phyloP scores from a whole-genome alignment of 306 rosid genomes.

The Casuarina equisetifolia region DNA sequence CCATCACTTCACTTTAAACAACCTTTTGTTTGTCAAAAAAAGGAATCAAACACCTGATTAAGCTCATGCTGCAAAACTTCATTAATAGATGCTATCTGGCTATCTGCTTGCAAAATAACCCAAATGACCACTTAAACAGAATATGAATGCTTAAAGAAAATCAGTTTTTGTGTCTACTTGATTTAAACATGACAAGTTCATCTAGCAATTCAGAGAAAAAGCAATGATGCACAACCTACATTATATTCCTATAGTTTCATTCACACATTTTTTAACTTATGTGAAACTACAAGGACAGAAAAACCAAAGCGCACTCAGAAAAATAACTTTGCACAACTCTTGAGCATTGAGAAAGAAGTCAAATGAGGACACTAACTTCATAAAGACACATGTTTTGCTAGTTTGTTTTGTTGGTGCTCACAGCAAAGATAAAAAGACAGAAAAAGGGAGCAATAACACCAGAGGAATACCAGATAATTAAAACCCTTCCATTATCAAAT shows the following conservation, averaged over 20 bases:
- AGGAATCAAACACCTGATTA: not conserved
- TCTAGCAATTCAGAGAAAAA: not conserved
- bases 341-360: not conserved
- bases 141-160: not conserved
- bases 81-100: not conserved
- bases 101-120: not conserved
- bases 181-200: not conserved
- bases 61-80: constrained; percentile 1
- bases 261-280: not conserved
- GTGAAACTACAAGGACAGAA: not conserved
- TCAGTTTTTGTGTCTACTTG: not conserved
- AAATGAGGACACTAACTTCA: not conserved
- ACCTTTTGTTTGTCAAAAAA: not conserved
- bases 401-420: not conserved
- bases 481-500: not conserved
- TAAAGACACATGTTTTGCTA: not conserved
- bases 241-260: not conserved
- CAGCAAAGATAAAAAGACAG: not conserved
- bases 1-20: not conserved
- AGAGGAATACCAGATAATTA: not conserved
- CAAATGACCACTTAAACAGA: not conserved
- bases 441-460: not conserved
- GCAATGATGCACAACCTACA: not conserved
- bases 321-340: not conserved
- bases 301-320: not conserved